A percentile compares a stretch with the other conserved stretches of the same genome.
Conservation (phyloP, 1,284 basidiomycete genomes). For the Stygiomarasmius scandens region DNA sequence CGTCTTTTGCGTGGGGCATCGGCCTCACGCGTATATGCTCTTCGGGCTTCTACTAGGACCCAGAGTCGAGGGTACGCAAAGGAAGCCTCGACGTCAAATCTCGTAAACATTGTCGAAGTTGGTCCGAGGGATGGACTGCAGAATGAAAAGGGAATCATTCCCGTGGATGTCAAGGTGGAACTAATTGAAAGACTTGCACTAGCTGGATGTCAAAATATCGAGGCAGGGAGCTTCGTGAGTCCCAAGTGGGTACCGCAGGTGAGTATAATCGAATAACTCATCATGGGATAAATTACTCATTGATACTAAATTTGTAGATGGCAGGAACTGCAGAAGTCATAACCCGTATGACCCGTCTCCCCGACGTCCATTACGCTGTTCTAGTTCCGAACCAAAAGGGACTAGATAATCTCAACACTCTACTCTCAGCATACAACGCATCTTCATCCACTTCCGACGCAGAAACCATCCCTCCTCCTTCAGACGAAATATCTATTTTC, state of each 20-base stretch:
- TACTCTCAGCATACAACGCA: constrained; percentile 45
- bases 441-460: constrained; percentile 19
- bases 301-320: constrained; percentile 78
- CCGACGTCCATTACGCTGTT: constrained; percentile 75
- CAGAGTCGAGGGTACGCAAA: constrained; percentile 8
- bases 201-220: constrained; percentile 77
- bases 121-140: constrained; percentile 93
- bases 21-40: no score
- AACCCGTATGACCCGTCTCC: constrained; percentile 52
- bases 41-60: no score
- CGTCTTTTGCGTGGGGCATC: no score
- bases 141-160: constrained; percentile 82
- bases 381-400: constrained; percentile 87
- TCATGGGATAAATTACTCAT: no score
- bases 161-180: constrained; percentile 78
- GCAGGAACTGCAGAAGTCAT: constrained; percentile 81
- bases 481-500: constrained; percentile 90
- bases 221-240: constrained; percentile 91
- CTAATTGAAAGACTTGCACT: constrained; percentile 76
- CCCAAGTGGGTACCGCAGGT: constrained; percentile 94
- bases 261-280: no score
- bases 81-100: constrained; percentile 27
- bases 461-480: constrained; percentile 41
- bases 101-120: constrained; percentile 86
- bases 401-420: constrained; percentile 64